These are phyloP conservation scores for Linaria vulgaris DNA, from an alignment of 257 asterid genomes.

Conservation along the genomic window DNA sequence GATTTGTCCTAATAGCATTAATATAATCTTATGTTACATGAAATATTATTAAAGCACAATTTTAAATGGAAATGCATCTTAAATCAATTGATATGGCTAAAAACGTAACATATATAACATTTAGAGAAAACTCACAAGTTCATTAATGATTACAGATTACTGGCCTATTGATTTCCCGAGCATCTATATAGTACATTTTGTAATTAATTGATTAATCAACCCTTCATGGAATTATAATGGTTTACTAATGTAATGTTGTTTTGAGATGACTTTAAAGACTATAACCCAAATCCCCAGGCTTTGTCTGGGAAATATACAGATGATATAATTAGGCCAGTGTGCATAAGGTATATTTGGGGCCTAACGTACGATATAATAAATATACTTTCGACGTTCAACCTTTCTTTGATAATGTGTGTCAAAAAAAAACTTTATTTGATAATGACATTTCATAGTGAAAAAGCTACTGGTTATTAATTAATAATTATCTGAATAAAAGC, in stretches of 20 bases:
- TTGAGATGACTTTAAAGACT: slow-evolving; percentile 31
- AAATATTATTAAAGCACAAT: too few species aligned
- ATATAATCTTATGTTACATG: too few species aligned
- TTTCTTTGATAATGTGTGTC: slow-evolving; percentile 21
- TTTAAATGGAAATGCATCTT: too few species aligned
- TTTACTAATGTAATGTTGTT: slow-evolving; percentile 28
- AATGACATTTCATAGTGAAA: slow-evolving; percentile 14
- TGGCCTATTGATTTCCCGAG: too few species aligned
- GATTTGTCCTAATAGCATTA: too few species aligned
- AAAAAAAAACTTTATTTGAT: too few species aligned
- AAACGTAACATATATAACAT: too few species aligned
- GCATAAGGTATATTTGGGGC: slow-evolving; percentile 16
- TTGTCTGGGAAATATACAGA: slow-evolving; percentile 28
- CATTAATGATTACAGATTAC: background rate
- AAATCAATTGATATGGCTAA: too few species aligned
- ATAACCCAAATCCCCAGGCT: slow-evolving; percentile 28
- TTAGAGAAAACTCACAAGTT: background rate
- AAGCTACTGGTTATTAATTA: slow-evolving; percentile 13
- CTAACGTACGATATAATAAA: background rate
- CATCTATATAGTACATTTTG: slow-evolving; percentile 4
- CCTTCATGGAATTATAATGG: slow-evolving; percentile 25
- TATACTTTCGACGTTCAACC: slow-evolving; percentile 8
- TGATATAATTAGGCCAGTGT: slow-evolving; percentile 29
- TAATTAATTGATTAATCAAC: slow-evolving; percentile 20
- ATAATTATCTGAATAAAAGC: background rate